These are phyloP conservation scores for Graphilbum ipis-grandicollis DNA, from an alignment of 2,329 filamentous ascomycete genomes.

Conservation along the genomic window DNA sequence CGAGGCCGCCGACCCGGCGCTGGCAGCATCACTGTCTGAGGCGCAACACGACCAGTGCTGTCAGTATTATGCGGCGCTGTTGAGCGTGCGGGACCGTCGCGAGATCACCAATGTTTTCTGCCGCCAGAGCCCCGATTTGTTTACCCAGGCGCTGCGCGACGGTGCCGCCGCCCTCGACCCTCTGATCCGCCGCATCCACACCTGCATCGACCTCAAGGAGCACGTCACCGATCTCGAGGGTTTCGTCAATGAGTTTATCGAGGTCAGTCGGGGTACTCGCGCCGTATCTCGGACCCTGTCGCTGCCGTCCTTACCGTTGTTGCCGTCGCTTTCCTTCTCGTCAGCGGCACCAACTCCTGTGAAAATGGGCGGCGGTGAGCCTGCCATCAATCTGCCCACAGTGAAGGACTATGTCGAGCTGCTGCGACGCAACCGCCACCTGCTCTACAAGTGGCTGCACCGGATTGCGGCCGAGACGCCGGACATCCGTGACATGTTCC, in stretches of 20 bases:
- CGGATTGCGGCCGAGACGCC: conserved; percentile 51
- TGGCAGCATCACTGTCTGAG: conserved; percentile 31
- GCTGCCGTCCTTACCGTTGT: no score
- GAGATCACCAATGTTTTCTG: conserved; percentile 51
- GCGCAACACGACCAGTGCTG: conserved; percentile 45
- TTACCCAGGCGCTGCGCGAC: conserved; percentile 53
- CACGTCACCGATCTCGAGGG: conserved; percentile 49
- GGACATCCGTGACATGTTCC: conserved; percentile 43
- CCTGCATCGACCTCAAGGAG: conserved; percentile 51
- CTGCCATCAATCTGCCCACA: conserved; percentile 31
- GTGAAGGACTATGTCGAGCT: conserved; percentile 58
- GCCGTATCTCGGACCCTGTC: no score
- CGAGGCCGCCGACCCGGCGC: conserved; percentile 27
- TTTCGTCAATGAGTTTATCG: conserved; percentile 57
- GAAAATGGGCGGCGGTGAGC: conserved; percentile 10
- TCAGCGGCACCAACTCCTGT: no score
- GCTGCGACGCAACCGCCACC: conserved; percentile 43
- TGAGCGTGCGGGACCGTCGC: conserved; percentile 58
- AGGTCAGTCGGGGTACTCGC: conserved; percentile 23
- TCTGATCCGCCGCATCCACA: conserved; percentile 55
- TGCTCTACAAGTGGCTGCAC: conserved; percentile 54
- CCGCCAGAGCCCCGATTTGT: conserved; percentile 48
- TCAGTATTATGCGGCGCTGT: conserved; percentile 53
- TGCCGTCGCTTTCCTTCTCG: no score
- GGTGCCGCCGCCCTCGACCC: conserved; percentile 53